Evolutionary conservation across 1,284 basidiomycete genomes (phyloP).

Genomic region (Tilletia indica): DNA sequence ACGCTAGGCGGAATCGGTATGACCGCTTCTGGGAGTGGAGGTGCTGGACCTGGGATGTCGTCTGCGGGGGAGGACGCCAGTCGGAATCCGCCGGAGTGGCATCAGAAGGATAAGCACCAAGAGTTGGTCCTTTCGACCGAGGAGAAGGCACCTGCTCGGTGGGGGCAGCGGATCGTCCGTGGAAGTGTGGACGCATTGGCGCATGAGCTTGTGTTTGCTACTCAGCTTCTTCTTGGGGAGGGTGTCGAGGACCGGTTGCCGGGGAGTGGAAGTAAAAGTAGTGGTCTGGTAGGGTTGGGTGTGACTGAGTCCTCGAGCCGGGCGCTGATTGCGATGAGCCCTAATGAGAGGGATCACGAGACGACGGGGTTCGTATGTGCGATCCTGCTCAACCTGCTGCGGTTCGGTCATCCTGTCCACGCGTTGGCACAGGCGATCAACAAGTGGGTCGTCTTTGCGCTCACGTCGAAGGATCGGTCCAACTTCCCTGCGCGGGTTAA

Average conservation of each 20-base stretch:
- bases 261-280: background rate
- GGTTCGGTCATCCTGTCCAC: slow-evolving; percentile 5
- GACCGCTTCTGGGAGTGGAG: background rate
- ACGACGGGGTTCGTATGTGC: slow-evolving; percentile 6
- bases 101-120: slow-evolving; percentile 33
- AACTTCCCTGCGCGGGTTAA: background rate
- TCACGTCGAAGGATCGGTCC: background rate
- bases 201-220: slow-evolving; percentile 49
- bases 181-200: slow-evolving; percentile 44
- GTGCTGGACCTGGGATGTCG: background rate
- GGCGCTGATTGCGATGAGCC: background rate
- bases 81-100: slow-evolving; percentile 29
- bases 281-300: background rate
- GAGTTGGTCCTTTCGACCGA: slow-evolving; percentile 35
- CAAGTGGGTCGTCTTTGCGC: background rate
- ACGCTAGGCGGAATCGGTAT: background rate
- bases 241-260: too few species aligned
- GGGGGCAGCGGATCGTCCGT: slow-evolving; percentile 40
- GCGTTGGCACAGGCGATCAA: slow-evolving; percentile 14
- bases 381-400: background rate
- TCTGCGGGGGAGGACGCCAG: background rate
- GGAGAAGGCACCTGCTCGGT: slow-evolving; percentile 30
- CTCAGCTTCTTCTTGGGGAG: slow-evolving; percentile 28
- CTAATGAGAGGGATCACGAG: slow-evolving; percentile 3
- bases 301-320: background rate